These are phyloP conservation scores for Nicotiana paniculata DNA, from an alignment of 257 asterid genomes.

Conservation along the genomic window DNA sequence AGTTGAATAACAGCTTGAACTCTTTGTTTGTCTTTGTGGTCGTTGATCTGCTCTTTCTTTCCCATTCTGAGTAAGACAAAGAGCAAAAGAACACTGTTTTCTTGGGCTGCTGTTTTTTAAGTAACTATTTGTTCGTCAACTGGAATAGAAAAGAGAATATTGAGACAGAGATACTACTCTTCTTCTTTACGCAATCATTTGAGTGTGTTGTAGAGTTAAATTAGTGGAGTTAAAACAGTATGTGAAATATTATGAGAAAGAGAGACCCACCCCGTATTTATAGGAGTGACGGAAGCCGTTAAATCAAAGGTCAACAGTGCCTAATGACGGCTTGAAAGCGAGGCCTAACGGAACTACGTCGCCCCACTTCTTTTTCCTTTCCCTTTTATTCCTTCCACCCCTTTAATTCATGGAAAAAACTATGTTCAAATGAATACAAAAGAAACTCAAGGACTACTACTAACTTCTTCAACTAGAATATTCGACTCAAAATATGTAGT, in stretches of 20 bases:
- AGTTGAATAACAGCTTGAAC: constrained; percentile 63
- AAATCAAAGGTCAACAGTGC: constrained; percentile 15
- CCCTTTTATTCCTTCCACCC: not conserved
- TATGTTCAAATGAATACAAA: not conserved
- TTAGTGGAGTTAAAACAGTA: not conserved
- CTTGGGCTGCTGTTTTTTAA: not conserved
- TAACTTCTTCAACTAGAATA: not conserved
- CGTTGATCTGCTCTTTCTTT: constrained; percentile 53
- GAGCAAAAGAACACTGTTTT: not conserved
- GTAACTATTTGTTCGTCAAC: not conserved
- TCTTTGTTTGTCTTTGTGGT: constrained; percentile 48
- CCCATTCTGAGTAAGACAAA: constrained; percentile 46
- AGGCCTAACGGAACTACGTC: constrained; percentile 48
- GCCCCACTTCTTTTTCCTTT: constrained; percentile 25
- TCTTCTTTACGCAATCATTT: constrained; percentile 69
- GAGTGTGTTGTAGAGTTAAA: not conserved
- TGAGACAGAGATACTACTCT: constrained; percentile 50
- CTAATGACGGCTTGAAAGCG: constrained; percentile 14
- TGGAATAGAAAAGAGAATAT: not conserved
- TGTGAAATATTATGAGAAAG: constrained; percentile 12
- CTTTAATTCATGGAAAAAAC: not conserved
- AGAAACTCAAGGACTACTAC: too few species aligned
- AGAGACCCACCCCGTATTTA: constrained; percentile 33
- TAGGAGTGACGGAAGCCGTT: constrained; percentile 54
- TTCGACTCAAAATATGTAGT: too few species aligned